Evolutionary conservation across 2,329 filamentous ascomycete species (phyloP).

Genomic region (Fusarium sacchari): DNA sequence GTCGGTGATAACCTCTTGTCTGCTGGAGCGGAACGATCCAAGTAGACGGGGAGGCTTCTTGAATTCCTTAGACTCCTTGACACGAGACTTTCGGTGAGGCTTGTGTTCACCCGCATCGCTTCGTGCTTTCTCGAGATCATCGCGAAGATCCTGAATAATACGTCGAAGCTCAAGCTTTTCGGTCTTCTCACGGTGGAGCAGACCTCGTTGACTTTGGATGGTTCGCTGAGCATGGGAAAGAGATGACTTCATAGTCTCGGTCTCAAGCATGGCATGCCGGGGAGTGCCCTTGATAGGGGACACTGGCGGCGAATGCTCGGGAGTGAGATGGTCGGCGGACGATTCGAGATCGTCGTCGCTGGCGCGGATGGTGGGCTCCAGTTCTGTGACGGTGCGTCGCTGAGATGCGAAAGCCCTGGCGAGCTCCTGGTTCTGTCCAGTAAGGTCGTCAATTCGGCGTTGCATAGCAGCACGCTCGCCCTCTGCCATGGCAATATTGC

Average conservation of each 20-base stretch:
- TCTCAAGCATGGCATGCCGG: slow-evolving; percentile 89
- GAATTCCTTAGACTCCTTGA: slow-evolving; percentile 72
- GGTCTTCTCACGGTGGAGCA: slow-evolving; percentile 96
- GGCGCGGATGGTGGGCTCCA: slow-evolving; percentile 66
- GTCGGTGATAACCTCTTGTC: slow-evolving; percentile 81
- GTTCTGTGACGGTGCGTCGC: slow-evolving; percentile 73
- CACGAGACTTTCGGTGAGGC: slow-evolving; percentile 69
- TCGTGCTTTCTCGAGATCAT: slow-evolving; percentile 83
- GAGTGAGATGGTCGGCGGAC: slow-evolving; percentile 75
- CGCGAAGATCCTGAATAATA: slow-evolving; percentile 92
- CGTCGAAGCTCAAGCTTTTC: slow-evolving; percentile 96
- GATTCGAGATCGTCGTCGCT: slow-evolving; percentile 73
- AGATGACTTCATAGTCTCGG: slow-evolving; percentile 94
- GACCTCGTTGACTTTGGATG: slow-evolving; percentile 94
- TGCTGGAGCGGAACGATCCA: slow-evolving; percentile 77
- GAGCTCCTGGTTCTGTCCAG: slow-evolving; percentile 89
- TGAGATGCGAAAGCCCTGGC: slow-evolving; percentile 83
- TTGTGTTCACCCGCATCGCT: slow-evolving; percentile 58
- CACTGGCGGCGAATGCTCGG: slow-evolving; percentile 88
- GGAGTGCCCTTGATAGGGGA: slow-evolving; percentile 94
- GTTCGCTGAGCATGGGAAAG: slow-evolving; percentile 94
- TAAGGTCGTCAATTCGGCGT: slow-evolving; percentile 87
- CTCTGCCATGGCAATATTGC: slow-evolving; percentile 81
- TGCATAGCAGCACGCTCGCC: slow-evolving; percentile 81
- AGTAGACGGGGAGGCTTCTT: slow-evolving; percentile 84